Evolutionary conservation across 495 filamentous ascomycete genomes (phyloP).

Genomic region (Neurospora cerealis): DNA sequence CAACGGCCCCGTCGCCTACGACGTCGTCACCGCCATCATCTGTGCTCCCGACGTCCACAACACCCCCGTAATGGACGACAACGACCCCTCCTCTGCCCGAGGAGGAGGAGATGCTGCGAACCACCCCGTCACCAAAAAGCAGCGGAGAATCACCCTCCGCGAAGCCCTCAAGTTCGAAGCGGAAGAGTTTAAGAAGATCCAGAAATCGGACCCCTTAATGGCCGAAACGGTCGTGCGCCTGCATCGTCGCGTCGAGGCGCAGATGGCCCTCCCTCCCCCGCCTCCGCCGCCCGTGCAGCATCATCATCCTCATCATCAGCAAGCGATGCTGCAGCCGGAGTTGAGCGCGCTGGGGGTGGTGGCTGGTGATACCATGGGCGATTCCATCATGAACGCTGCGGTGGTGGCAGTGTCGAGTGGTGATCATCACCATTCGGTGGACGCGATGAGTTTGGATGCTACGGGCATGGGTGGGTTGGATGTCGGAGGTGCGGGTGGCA

Average conservation of each 20-base stretch:
- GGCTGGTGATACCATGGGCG: slow-evolving; percentile 16
- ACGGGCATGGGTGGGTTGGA: slow-evolving; percentile 13
- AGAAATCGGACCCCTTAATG: slow-evolving; percentile 47
- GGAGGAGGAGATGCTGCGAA: slow-evolving; percentile 12
- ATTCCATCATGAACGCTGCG: slow-evolving; percentile 20
- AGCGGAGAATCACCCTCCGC: slow-evolving; percentile 41
- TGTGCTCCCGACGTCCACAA: slow-evolving; percentile 52
- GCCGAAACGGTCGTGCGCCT: slow-evolving; percentile 71
- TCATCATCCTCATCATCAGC: background rate
- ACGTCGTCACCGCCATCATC: slow-evolving; percentile 63
- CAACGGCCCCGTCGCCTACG: slow-evolving; percentile 55
- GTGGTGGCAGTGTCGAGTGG: slow-evolving; percentile 12
- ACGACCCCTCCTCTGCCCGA: slow-evolving; percentile 24
- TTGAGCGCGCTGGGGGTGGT: slow-evolving; percentile 16
- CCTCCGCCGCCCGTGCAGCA: slow-evolving; percentile 7
- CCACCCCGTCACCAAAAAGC: slow-evolving; percentile 9
- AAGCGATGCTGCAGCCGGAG: slow-evolving; percentile 16
- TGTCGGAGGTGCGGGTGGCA: slow-evolving; percentile 1
- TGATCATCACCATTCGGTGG: slow-evolving; percentile 1
- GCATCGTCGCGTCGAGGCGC: slow-evolving; percentile 61
- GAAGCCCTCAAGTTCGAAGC: slow-evolving; percentile 59
- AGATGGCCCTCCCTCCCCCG: slow-evolving; percentile 27
- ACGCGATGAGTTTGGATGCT: slow-evolving; percentile 23
- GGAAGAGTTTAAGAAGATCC: slow-evolving; percentile 50
- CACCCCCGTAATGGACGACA: slow-evolving; percentile 1